Evolutionary conservation across 768 basidiomycete species (phyloP).

Genomic region (Russula abietina): DNA sequence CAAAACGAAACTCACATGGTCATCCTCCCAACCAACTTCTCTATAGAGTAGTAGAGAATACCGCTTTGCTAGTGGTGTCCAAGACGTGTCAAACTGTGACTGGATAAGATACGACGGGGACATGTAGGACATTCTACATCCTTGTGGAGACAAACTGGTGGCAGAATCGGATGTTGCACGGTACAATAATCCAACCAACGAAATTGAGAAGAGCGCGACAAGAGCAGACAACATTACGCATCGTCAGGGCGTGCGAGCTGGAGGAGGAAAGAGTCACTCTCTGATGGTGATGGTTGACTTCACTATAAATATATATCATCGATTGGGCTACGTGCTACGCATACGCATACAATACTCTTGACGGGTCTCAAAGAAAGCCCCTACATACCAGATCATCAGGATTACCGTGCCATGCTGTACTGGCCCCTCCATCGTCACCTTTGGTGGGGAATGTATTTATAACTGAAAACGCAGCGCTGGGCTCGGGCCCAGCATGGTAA

Average conservation of each 20-base stretch:
- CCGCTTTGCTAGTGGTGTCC: slow-evolving; percentile 65
- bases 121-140: slow-evolving; percentile 97
- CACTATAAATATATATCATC: too few species aligned
- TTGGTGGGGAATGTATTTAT: background rate
- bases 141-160: slow-evolving; percentile 65
- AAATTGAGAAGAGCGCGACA: slow-evolving; percentile 11
- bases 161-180: slow-evolving; percentile 17
- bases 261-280: too few species aligned
- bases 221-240: slow-evolving; percentile 1
- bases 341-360: too few species aligned
- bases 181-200: slow-evolving; percentile 9
- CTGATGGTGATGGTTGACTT: too few species aligned
- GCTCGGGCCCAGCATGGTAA: background rate
- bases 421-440: too few species aligned
- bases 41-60: slow-evolving; percentile 91
- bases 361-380: too few species aligned
- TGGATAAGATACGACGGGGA: slow-evolving; percentile 82
- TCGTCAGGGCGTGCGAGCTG: too few species aligned
- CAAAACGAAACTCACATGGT: slow-evolving; percentile 40
- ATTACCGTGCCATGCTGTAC: too few species aligned
- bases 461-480: background rate
- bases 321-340: too few species aligned
- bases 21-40: slow-evolving; percentile 77
- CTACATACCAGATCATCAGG: too few species aligned
- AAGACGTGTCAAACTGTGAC: slow-evolving; percentile 53